Conservation (phyloP, 805 yeast genomes). For the Metschnikowia proteae region DNA sequence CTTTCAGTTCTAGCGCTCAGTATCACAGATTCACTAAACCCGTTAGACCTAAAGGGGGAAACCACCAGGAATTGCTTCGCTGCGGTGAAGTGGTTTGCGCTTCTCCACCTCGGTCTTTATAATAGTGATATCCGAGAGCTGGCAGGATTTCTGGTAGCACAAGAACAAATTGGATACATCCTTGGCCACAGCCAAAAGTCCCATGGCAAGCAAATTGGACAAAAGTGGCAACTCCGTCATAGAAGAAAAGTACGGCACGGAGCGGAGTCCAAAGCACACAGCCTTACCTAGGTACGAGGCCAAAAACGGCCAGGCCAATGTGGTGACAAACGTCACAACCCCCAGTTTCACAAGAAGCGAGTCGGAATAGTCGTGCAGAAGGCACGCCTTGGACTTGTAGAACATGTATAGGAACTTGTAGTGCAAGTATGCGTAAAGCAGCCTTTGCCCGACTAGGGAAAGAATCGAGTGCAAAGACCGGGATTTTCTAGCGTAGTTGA, state of each 20-base stretch:
- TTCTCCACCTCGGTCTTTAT: slow-evolving; percentile 8
- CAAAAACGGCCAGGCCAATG: slow-evolving; percentile 39
- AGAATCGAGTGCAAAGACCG: not conserved
- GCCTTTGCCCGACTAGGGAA: slow-evolving; percentile 6
- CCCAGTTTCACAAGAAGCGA: slow-evolving; percentile 22
- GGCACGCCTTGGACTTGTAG: slow-evolving; percentile 30
- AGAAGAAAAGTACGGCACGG: slow-evolving; percentile 8
- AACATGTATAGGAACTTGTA: slow-evolving; percentile 16
- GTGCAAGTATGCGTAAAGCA: slow-evolving; percentile 1
- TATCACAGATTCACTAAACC: too few relatives aligned
- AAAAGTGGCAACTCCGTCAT: slow-evolving; percentile 23
- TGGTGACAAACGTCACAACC: slow-evolving; percentile 27
- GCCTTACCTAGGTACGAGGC: slow-evolving; percentile 32
- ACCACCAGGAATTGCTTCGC: not conserved
- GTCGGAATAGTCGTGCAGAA: slow-evolving; percentile 32
- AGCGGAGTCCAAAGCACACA: slow-evolving; percentile 15
- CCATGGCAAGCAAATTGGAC: slow-evolving; percentile 32
- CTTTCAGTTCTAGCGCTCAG: not conserved
- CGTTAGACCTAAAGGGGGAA: not conserved
- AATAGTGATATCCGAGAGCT: slow-evolving; percentile 26
- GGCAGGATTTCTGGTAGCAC: slow-evolving; percentile 27
- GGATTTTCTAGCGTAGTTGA: not conserved
- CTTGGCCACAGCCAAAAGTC: slow-evolving; percentile 31
- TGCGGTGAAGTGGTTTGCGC: not conserved
- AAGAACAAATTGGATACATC: slow-evolving; percentile 31